Conservation (phyloP, 805 yeast genomes). For the Yarrowia deformans region DNA sequence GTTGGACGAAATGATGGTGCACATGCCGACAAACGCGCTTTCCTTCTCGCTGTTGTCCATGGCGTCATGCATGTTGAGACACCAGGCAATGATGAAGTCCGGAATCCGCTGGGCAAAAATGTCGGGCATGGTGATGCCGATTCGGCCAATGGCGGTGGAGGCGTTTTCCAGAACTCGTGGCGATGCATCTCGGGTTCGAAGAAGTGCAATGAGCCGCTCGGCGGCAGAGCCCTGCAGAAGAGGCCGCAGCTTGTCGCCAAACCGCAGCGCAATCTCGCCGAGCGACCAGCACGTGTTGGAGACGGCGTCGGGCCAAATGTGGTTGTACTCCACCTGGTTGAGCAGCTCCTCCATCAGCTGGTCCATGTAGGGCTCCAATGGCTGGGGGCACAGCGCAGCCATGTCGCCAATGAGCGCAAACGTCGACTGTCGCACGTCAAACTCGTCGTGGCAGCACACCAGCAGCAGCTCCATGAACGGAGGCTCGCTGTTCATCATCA, state of each 20-base stretch:
- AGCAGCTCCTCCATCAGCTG: slow-evolving; percentile 57
- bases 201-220: slow-evolving; percentile 57
- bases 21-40: slow-evolving; percentile 83
- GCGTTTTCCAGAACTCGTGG: slow-evolving; percentile 81
- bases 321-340: slow-evolving; percentile 69
- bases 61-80: slow-evolving; percentile 67
- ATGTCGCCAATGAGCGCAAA: slow-evolving; percentile 92
- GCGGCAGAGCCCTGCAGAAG: slow-evolving; percentile 65
- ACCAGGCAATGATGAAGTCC: slow-evolving; percentile 72
- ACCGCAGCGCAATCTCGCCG: slow-evolving; percentile 81
- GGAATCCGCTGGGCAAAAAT: slow-evolving; percentile 65
- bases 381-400: slow-evolving; percentile 52
- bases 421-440: slow-evolving; percentile 92
- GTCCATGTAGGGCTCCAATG: slow-evolving; percentile 48
- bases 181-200: slow-evolving; percentile 54
- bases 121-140: slow-evolving; percentile 71
- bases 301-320: slow-evolving; percentile 71
- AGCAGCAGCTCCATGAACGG: slow-evolving; percentile 67
- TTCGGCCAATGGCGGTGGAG: slow-evolving; percentile 86
- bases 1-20: slow-evolving; percentile 67
- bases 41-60: slow-evolving; percentile 89
- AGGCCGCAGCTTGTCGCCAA: slow-evolving; percentile 55
- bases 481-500: slow-evolving; percentile 53
- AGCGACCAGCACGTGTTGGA: slow-evolving; percentile 94
- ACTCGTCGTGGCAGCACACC: slow-evolving; percentile 74